Conservation (phyloP, 2,329 filamentous ascomycete species). For the Diaporthe ampelina region DNA sequence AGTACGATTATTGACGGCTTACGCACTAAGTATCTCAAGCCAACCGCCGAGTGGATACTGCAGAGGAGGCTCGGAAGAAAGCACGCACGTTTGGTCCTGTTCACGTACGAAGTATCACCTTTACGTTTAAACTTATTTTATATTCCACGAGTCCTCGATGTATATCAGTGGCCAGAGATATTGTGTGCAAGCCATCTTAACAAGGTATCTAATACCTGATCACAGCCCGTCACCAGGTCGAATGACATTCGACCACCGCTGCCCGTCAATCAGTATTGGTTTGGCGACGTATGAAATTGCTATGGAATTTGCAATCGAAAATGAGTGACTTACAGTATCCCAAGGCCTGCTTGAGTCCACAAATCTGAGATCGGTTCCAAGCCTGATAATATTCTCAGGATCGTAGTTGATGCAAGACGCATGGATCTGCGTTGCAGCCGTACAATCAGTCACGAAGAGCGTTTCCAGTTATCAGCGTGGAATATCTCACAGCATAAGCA, state of each 20-base stretch:
- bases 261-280: not conserved
- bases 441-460: not conserved
- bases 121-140: no score
- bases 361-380: constrained; percentile 17
- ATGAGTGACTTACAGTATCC: constrained; percentile 43
- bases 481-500: constrained; percentile 45
- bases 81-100: no score
- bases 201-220: not conserved
- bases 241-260: constrained; percentile 58
- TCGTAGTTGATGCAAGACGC: constrained; percentile 24
- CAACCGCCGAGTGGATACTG: no score
- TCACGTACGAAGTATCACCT: no score
- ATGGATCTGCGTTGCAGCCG: constrained; percentile 42
- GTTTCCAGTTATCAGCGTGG: constrained; percentile 16
- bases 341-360: constrained; percentile 27
- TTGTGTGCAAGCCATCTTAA: no score
- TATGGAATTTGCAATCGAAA: not conserved
- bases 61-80: no score
- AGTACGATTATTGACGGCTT: no score
- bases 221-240: constrained; percentile 49
- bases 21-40: no score
- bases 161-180: no score
- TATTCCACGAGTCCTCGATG: no score
- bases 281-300: not conserved
- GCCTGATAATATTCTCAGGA: not conserved